These are phyloP conservation scores for Suillus discolor DNA, from an alignment of 768 basidiomycete genomes.

Conservation along the genomic window DNA sequence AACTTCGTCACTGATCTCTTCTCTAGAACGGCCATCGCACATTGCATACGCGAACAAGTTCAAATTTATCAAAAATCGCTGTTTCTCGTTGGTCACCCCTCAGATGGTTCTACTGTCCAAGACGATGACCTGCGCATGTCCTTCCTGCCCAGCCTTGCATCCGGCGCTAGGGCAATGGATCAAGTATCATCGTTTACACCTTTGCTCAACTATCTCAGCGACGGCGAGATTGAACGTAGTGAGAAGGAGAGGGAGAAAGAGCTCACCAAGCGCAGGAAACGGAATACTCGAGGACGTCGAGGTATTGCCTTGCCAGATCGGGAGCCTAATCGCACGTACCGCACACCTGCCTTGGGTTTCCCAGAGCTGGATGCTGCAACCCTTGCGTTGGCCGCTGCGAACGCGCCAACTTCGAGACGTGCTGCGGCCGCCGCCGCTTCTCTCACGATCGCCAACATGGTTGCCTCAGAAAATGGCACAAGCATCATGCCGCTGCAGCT, in stretches of 20 bases:
- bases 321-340: slow-evolving; percentile 88
- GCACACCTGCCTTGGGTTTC: slow-evolving; percentile 86
- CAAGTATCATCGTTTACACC: slow-evolving; percentile 85
- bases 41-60: slow-evolving; percentile 94
- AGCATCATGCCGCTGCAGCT: slow-evolving; percentile 45
- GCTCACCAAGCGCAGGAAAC: slow-evolving; percentile 79
- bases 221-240: slow-evolving; percentile 84
- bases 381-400: slow-evolving; percentile 65
- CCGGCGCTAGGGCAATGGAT: slow-evolving; percentile 72
- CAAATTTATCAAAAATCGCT: slow-evolving; percentile 90
- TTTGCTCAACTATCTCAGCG: slow-evolving; percentile 84
- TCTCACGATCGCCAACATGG: slow-evolving; percentile 87
- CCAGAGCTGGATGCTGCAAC: slow-evolving; percentile 76
- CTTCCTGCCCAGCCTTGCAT: slow-evolving; percentile 80
- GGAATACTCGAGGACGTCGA: slow-evolving; percentile 78
- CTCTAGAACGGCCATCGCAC: slow-evolving; percentile 89
- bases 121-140: slow-evolving; percentile 92
- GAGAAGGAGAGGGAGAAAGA: slow-evolving; percentile 97
- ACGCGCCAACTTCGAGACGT: slow-evolving; percentile 70
- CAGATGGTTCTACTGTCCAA: slow-evolving; percentile 73
- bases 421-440: slow-evolving; percentile 87
- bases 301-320: slow-evolving; percentile 89
- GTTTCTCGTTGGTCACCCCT: slow-evolving; percentile 85
- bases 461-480: slow-evolving; percentile 87
- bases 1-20: slow-evolving; percentile 15